Percentiles rank a stretch among this genome's conserved stretches.
Evolutionary conservation across 768 basidiomycete species (phyloP).

Genomic region (Lentinula raphanica): DNA sequence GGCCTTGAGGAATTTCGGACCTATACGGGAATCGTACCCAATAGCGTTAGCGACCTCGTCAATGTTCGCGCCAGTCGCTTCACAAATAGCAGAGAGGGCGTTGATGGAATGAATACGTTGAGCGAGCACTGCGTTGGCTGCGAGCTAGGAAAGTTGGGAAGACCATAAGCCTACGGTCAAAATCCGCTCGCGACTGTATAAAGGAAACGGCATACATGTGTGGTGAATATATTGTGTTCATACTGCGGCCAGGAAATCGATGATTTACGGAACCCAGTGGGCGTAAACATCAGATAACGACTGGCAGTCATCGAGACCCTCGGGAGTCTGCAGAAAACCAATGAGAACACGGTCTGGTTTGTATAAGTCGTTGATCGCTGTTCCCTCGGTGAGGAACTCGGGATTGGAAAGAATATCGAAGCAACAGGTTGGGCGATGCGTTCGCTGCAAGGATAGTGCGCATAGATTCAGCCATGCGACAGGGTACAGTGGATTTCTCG

Average conservation of each 20-base stretch:
- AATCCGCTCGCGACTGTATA: slow-evolving; percentile 61
- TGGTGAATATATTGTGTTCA: neutral
- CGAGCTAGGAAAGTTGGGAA: slow-evolving; percentile 96
- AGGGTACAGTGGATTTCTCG: slow-evolving; percentile 98
- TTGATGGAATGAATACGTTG: slow-evolving; percentile 99
- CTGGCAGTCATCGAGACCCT: slow-evolving; percentile 77
- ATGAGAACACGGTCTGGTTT: slow-evolving; percentile 94
- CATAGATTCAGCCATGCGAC: slow-evolving; percentile 98
- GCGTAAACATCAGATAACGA: slow-evolving; percentile 80
- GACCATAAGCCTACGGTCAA: slow-evolving; percentile 97
- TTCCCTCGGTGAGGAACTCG: slow-evolving; percentile 98
- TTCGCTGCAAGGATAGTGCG: slow-evolving; percentile 98
- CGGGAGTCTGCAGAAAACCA: slow-evolving; percentile 86
- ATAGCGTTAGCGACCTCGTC: slow-evolving; percentile 95
- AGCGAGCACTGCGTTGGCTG: slow-evolving; percentile 98
- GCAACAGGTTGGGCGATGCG: slow-evolving; percentile 80
- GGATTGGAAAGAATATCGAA: slow-evolving; percentile 99
- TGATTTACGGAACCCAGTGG: slow-evolving; percentile 91
- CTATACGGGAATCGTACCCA: slow-evolving; percentile 89
- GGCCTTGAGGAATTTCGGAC: slow-evolving; percentile 92
- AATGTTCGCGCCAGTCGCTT: slow-evolving; percentile 97
- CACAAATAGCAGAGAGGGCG: slow-evolving; percentile 96
- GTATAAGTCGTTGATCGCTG: slow-evolving; percentile 87
- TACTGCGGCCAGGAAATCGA: neutral
- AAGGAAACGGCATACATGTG: neutral